Base-by-base conservation (phyloP, 495 filamentous ascomycete species). In the Mycothermus thermophilus region DNA sequence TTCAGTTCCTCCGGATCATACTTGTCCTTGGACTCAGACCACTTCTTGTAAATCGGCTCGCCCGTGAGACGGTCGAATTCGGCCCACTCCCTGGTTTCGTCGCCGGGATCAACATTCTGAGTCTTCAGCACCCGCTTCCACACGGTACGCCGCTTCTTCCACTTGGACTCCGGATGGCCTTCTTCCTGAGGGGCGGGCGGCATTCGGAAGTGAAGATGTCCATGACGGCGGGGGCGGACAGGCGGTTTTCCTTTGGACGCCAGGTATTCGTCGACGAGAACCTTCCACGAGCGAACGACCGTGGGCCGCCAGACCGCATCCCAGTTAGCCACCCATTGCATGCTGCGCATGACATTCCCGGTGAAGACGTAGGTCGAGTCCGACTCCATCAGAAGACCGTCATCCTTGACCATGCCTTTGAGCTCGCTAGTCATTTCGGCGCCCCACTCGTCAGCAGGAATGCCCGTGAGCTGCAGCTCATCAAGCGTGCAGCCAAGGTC, bases 41-140 rank as follows among this genome's bases (percentile, higher is more conserved):
- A 21, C 1, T 25, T 23, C 2, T 43, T 39, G 6, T 47, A 41
- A 14, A 62, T 41, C 0, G 46, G 42, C 1, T 40, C 37, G 38
- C 62, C 61, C 1, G 51, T 54, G 14, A 50, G 44, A 14, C 62
- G 54, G 41, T 62, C 55, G 30, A 69, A 69, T 22, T 64, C 48
- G 23, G 47, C 39, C 60, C 60, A 69, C 15, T 31, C 37, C 21
- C 59, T 59, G 9, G 52, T 44, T n/a, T n/a, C n/a, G n/a, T n/a
- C n/a, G n/a, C n/a, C n/a, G n/a, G n/a, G n/a, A 3, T 54, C 44
- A 2, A 26, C 24, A n/a, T 58, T 49, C 14, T 56, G 54, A 7
- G 26, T 41, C 3, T 50, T 14, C 1, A 59, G 55, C 2, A 63
- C 52, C 7, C 50, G 54, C 48, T 67, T 69, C 55, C 59, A 67